Percentiles rank a stretch among this genome's conserved stretches.
phyloP scores from a whole-genome alignment of 352 stramenopile species.

The Globisporangium megalacanthum region DNA sequence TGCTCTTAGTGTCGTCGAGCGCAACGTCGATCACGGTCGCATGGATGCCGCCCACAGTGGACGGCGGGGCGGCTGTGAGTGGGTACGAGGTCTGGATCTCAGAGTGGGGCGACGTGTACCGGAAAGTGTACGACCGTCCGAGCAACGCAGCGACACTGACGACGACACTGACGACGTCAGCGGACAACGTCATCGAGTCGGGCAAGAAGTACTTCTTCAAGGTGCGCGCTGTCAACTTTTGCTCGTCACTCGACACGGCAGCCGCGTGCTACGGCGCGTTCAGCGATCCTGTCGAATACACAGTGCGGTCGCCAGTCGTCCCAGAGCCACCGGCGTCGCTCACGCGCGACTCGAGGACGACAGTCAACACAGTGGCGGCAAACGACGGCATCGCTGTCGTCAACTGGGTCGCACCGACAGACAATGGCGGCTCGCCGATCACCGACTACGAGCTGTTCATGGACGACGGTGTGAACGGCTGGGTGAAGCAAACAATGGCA shows the following conservation, averaged over 20 bases:
- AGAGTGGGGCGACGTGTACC: conserved; percentile 88
- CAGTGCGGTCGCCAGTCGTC: conserved; percentile 78
- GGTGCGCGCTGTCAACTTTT: conserved; percentile 94
- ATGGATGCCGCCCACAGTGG: conserved; percentile 88
- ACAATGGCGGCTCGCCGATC: conserved; percentile 92
- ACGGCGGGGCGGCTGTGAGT: conserved; percentile 89
- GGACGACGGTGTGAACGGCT: conserved; percentile 49
- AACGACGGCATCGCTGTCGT: conserved; percentile 59
- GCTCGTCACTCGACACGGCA: conserved; percentile 56
- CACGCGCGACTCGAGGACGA: conserved; percentile 58
- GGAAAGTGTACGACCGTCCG: conserved; percentile 93
- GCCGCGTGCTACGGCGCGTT: conserved; percentile 88
- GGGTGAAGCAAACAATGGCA: conserved; percentile 34
- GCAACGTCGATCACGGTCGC: conserved; percentile 88
- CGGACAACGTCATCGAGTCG: conserved; percentile 87
- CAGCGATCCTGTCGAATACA: conserved; percentile 85
- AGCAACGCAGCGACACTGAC: conserved; percentile 64
- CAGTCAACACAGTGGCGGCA: conserved; percentile 40
- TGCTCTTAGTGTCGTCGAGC: conserved; percentile 88
- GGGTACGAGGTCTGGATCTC: conserved; percentile 96
- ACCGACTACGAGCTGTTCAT: conserved; percentile 92
- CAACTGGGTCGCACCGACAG: conserved; percentile 82
- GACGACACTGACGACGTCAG: conserved; percentile 72
- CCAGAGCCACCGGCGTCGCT: conserved; percentile 75
- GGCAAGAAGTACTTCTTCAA: conserved; percentile 92